Base-by-base conservation (phyloP, 1,284 basidiomycete species). In the Tetrapyrgos nigripes region DNA sequence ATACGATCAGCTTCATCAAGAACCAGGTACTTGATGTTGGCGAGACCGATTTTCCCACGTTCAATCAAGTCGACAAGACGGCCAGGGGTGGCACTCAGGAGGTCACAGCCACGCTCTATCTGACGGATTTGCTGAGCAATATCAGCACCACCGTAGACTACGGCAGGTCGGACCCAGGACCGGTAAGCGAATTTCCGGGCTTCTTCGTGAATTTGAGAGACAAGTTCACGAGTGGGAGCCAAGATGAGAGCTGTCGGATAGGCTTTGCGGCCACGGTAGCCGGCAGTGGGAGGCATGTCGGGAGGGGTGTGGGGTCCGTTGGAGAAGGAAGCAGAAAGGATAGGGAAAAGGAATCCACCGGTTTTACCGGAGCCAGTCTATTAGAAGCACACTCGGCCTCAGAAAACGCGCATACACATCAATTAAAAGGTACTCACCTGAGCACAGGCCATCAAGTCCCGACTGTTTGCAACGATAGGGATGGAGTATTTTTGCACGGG, bases 401-500 rank as follows among this genome's bases (percentile, higher is more conserved):
- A 55, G 28, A 11, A 53, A 58, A 59, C 13, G 46, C 26, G 17
- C 54, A 62, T 60, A 26, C 55, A 46, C 57, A 52, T 66, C 45
- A 66, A 55, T 44, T 52, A 48, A 52, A 51, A 27, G 47, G 37
- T 65, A 72, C 83, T 62, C 68, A 89, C 90, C 82, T 98, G 97
- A 71, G 97, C 97, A 81, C 97, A 98, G 66, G 97, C 97, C 97
- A 99, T 99, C 76, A 99, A 84, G 80, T 99, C 97, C 76, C 96
- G 82, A 70, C 84, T 88, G 66, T 83, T 87, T 63, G 93, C 93
- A 67, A 99, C 95, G 71, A 99, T 99, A 73, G 97, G 97, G 71
- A 99, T 94, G 68, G 97, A 99, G 79, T 98, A 98, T 84, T 99
- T 99, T 86, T 99, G 97, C 64, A 99, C 97, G 26, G 97, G 97